Percentiles rank a stretch among this genome's conserved stretches.
Conservation (phyloP, 208 protist species). For the Acanthamoeba lugdunensis region DNA sequence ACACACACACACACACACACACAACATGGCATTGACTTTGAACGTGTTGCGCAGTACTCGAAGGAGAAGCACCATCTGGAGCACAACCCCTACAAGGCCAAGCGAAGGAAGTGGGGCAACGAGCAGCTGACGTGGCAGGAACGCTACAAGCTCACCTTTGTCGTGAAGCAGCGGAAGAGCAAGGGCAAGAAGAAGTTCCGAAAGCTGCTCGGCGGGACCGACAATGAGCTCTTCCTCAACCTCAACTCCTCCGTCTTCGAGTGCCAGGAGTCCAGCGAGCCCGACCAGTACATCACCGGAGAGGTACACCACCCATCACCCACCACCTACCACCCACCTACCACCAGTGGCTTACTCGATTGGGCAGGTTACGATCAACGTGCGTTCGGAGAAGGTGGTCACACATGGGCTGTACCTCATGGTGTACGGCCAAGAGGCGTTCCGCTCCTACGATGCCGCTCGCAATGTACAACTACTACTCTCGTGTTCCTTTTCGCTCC, state of each 20-base stretch:
- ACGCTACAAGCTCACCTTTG: constrained; percentile 44
- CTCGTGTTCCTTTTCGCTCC: background rate
- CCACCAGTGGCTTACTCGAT: background rate
- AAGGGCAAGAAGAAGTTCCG: constrained; percentile 58
- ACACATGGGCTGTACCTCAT: constrained; percentile 7
- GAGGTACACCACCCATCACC: background rate
- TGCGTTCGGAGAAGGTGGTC: constrained; percentile 31
- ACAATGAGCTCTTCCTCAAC: constrained; percentile 55
- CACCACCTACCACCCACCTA: background rate
- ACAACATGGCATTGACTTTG: no score
- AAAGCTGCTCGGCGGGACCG: constrained; percentile 4
- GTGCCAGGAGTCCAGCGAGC: constrained; percentile 18
- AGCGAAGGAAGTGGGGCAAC: constrained; percentile 21
- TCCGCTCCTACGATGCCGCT: constrained; percentile 9
- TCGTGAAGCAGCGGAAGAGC: constrained; percentile 39
- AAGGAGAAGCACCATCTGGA: constrained; percentile 51
- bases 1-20: no score
- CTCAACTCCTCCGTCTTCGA: constrained; percentile 8
- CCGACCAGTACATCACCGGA: constrained; percentile 9
- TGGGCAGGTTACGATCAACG: constrained; percentile 13
- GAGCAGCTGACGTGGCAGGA: background rate
- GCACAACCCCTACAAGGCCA: constrained; percentile 33
- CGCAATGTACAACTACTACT: background rate
- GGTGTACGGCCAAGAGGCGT: constrained; percentile 16
- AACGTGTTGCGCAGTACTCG: background rate